These are phyloP conservation scores for Cladosporium cucumerinum DNA, from an alignment of 2,329 filamentous ascomycete genomes.

Conservation along the genomic window DNA sequence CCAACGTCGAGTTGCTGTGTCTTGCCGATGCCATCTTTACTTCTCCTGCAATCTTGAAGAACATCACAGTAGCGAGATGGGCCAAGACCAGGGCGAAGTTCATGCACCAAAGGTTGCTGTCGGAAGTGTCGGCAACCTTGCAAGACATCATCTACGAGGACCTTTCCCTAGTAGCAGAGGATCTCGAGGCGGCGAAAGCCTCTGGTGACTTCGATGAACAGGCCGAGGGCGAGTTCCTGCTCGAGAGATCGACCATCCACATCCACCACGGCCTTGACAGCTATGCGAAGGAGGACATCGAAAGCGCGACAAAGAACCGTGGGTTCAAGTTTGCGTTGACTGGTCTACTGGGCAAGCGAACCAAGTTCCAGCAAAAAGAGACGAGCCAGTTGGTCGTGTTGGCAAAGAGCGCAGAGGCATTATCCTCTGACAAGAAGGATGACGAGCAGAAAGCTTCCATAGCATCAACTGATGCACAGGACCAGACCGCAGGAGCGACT, in stretches of 20 bases:
- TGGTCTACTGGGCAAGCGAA: slow-evolving; percentile 81
- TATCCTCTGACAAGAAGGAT: background rate
- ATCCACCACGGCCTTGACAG: slow-evolving; percentile 79
- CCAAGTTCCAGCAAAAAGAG: slow-evolving; percentile 73
- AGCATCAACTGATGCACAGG: background rate
- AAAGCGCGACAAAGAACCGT: slow-evolving; percentile 63
- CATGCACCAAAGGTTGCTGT: slow-evolving; percentile 65
- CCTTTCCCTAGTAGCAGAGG: slow-evolving; percentile 53
- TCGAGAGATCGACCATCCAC: slow-evolving; percentile 80
- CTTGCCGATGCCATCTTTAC: slow-evolving; percentile 64
- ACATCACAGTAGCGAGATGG: slow-evolving; percentile 53
- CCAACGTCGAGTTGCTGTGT: slow-evolving; percentile 77
- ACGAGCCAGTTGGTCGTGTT: slow-evolving; percentile 88
- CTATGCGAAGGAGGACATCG: slow-evolving; percentile 68
- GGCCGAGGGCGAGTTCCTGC: slow-evolving; percentile 57
- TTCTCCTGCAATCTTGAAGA: slow-evolving; percentile 46
- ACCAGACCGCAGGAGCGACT: slow-evolving; percentile 16
- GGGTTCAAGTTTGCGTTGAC: slow-evolving; percentile 78
- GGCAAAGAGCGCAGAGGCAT: slow-evolving; percentile 65
- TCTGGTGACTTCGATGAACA: background rate
- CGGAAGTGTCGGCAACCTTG: slow-evolving; percentile 58
- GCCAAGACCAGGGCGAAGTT: slow-evolving; percentile 69
- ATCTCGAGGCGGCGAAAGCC: slow-evolving; percentile 24
- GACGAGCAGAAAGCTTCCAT: background rate
- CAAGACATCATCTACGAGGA: slow-evolving; percentile 61